A percentile compares a stretch with the other conserved stretches of the same genome.
phyloP scores from a whole-genome alignment of 164 flowering plant species.

The Taxillus chinensis region DNA sequence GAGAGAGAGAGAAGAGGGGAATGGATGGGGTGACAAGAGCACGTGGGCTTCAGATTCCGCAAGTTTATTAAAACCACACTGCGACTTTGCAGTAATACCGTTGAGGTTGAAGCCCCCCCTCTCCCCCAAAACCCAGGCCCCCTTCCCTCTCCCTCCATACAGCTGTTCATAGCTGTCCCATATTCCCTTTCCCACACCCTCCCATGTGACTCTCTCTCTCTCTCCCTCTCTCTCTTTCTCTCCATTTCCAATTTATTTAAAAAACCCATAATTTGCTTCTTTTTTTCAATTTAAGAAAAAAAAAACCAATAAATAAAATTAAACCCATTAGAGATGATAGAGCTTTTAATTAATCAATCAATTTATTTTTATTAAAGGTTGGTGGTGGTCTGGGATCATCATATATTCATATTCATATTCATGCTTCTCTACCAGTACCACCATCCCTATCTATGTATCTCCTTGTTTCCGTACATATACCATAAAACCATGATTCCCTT shows the following conservation, averaged over 20 bases:
- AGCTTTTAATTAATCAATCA: background rate
- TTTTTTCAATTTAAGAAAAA: background rate
- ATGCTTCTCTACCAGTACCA: too few species aligned
- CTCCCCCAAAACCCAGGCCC: background rate
- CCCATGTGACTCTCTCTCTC: conserved; percentile 46
- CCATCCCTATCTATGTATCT: too few species aligned
- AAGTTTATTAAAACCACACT: conserved; percentile 19
- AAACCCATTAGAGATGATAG: background rate
- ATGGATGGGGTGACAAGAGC: conserved; percentile 25
- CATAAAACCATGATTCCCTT: too few species aligned
- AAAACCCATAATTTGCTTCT: background rate
- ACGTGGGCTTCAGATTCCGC: conserved; percentile 47
- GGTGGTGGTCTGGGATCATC: too few species aligned
- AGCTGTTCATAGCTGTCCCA: conserved; percentile 50
- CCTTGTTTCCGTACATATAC: too few species aligned
- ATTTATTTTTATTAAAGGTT: too few species aligned
- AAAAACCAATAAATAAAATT: background rate
- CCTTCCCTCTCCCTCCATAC: background rate
- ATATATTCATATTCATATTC: too few species aligned
- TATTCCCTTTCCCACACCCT: conserved; percentile 9
- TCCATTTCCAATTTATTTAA: conserved; percentile 3
- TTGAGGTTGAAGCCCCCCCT: conserved; percentile 27
- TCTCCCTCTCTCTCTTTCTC: background rate
- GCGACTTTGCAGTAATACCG: conserved; percentile 41
- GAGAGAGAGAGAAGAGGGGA: background rate